These are phyloP conservation scores for Beauveria brongniartii DNA, from an alignment of 2,329 filamentous ascomycete genomes.

Conservation along the genomic window DNA sequence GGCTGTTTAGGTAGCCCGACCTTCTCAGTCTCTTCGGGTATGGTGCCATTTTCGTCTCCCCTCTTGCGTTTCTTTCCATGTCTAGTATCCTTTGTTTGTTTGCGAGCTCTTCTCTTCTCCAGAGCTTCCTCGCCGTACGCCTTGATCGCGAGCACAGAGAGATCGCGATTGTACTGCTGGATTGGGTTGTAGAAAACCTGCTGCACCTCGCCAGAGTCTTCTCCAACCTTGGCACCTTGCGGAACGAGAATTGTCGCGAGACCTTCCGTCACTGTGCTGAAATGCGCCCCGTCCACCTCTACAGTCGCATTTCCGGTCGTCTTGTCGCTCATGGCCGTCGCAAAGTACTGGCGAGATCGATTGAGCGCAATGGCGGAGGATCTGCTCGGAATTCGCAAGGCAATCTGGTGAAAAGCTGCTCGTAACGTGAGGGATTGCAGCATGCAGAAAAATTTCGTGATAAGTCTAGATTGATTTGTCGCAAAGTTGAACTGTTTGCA, in stretches of 20 bases:
- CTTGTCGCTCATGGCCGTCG: conserved; percentile 1
- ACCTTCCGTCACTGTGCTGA: conserved; percentile 45
- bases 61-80: conserved; percentile 35
- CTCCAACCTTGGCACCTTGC: conserved; percentile 32
- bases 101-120: conserved; percentile 30
- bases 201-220: conserved; percentile 52
- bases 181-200: conserved; percentile 99
- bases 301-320: conserved; percentile 17
- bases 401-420: neutral
- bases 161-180: conserved; percentile 95
- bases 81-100: conserved; percentile 22
- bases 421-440: neutral
- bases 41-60: conserved; percentile 23
- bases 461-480: neutral
- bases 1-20: neutral
- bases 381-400: neutral
- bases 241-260: conserved; percentile 50
- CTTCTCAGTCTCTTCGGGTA: conserved; percentile 8
- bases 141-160: conserved; percentile 87
- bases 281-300: conserved; percentile 37
- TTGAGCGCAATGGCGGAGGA: neutral
- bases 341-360: neutral
- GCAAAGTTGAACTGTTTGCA: neutral
- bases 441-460: neutral
- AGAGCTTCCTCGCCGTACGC: conserved; percentile 67